Percentiles rank a stretch among this genome's conserved stretches.
phyloP scores from a whole-genome alignment of 140 eudicot species.

The Flaveria floridana region DNA sequence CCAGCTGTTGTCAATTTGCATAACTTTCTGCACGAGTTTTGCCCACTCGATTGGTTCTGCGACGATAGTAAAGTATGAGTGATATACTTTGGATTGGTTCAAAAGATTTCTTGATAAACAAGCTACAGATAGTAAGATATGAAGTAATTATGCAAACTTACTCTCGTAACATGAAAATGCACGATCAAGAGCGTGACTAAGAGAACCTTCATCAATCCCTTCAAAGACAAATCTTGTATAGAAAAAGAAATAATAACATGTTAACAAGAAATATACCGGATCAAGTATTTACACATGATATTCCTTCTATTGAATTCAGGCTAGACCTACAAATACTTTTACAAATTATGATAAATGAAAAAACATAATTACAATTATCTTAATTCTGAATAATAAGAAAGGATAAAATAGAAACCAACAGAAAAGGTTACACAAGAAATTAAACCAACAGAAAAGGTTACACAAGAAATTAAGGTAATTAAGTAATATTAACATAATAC shows the following conservation, averaged over 20 bases:
- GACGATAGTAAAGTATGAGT: background rate
- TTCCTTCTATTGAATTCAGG: too few species aligned
- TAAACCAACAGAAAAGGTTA: background rate
- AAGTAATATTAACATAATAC: too few species aligned
- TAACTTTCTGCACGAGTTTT: conserved; percentile 43
- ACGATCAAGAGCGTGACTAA: conserved; percentile 57
- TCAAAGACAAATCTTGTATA: conserved; percentile 66
- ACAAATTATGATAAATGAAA: too few species aligned
- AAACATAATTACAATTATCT: too few species aligned
- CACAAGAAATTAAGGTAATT: too few species aligned
- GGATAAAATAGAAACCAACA: background rate
- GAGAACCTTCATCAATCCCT: conserved; percentile 78
- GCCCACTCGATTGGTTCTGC: conserved; percentile 75
- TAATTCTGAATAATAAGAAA: background rate
- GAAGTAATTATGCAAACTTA: conserved; percentile 38
- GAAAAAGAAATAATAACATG: conserved; percentile 2
- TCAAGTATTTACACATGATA: background rate
- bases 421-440: background rate
- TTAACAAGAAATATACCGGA: background rate
- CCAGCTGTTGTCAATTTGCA: conserved; percentile 82
- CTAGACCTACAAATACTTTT: background rate
- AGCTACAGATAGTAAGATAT: background rate
- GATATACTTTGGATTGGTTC: background rate
- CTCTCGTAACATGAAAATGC: conserved; percentile 60
- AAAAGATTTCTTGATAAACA: background rate